Conservation (phyloP, 176 grass and related monocot genomes). For the Carex myosuroides region DNA sequence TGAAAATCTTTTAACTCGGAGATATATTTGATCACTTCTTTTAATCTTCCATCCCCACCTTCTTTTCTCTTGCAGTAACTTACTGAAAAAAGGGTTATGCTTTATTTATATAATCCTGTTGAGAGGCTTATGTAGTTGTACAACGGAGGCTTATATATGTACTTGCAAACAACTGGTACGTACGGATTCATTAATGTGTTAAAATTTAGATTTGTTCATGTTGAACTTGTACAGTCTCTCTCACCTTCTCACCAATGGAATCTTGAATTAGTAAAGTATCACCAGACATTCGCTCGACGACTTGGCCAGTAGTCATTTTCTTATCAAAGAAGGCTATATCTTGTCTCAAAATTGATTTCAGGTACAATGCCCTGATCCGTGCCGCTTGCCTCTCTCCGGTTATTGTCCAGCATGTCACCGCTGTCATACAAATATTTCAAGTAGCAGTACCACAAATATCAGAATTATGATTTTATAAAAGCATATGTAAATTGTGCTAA, state of each 20-base stretch:
- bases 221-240: background rate
- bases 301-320: constrained; percentile 36
- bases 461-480: background rate
- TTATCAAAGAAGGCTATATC: constrained; percentile 46
- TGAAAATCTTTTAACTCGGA: background rate
- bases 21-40: background rate
- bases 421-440: constrained; percentile 11
- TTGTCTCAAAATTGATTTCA: constrained; percentile 35
- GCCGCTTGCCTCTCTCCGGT: constrained; percentile 37
- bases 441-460: background rate
- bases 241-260: constrained; percentile 43
- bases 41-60: background rate
- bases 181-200: background rate
- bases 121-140: background rate
- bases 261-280: constrained; percentile 38
- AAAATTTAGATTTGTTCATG: background rate
- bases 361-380: constrained; percentile 29
- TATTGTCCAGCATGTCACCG: constrained; percentile 42
- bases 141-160: background rate
- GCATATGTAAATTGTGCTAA: background rate
- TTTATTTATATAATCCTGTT: background rate
- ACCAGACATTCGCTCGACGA: constrained; percentile 29
- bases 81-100: background rate
- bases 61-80: background rate
- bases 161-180: background rate